Evolutionary conservation across 2,329 filamentous ascomycete genomes (phyloP), one percentile per base, ranked within the genome.

Genomic region (Pseudogymnoascus pannorum): DNA sequence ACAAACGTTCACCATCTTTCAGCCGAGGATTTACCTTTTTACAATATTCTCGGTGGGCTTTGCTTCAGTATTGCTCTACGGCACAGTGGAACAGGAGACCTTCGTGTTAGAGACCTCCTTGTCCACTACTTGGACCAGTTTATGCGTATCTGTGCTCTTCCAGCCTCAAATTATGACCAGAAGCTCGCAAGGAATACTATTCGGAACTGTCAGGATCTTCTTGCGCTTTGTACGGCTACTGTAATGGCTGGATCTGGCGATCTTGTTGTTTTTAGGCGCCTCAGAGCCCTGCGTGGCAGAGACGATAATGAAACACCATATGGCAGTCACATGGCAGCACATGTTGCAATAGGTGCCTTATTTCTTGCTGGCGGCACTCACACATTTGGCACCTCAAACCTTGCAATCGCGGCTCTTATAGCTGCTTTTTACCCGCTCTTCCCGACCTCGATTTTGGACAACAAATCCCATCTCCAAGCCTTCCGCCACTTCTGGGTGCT

Each of bases 181-280:
- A 91, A 90, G 69, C 81, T 97, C 14, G 86, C 93, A 2, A 83
- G 91, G 33, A 88, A 89, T 60, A 93, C 92, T 6, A 87, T 92
- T 1, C 84, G 91, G 36, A 95, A 95, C 78, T 97, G 94, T 69
- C 91, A 97, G 69, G 92, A 97, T 70, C 80, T 95, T 2, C 76
- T 97, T 9, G 91, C 91, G 0, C 78, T 99, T 5, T 88, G 92
- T 5, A 85, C 86, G 20, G 87, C 94, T 0, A 91, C 89, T 1
- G 91, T 97, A 59, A 97, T 97, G 93, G 92, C 95, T 5, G 94
- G 94, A 26, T 96, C 92, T 0, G 94, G 95, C 38, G 95, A 99
- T 70, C 78, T 99, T 18, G 77, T 84, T 2, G 87, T 96, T 1
- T 88, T 97, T 68, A 87, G 94, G 20, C 87, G 93, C 12, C 80